phyloP scores from a whole-genome alignment of 139 green algal species.

The Coelastrella sp. region DNA sequence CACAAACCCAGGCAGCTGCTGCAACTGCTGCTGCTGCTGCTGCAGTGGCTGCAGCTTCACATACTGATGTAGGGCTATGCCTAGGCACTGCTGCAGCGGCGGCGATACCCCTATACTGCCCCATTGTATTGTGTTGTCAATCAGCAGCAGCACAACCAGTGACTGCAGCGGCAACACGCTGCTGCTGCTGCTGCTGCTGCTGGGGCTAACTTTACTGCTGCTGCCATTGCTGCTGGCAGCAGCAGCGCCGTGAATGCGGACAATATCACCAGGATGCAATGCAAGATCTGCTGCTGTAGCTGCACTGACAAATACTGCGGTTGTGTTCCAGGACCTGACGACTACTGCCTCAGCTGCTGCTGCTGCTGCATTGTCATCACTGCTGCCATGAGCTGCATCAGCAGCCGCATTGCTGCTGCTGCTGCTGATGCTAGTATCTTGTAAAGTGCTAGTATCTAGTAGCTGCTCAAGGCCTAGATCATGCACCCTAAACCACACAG shows the following conservation, averaged over 20 bases:
- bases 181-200: conserved; percentile 45
- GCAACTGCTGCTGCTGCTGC: conserved; percentile 38
- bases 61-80: conserved; percentile 48
- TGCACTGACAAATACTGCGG: conserved; percentile 24
- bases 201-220: conserved; percentile 3
- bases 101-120: conserved; percentile 65
- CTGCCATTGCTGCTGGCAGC: conserved; percentile 39
- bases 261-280: conserved; percentile 20
- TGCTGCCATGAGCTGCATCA: background rate
- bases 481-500: conserved; percentile 39
- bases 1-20: conserved; percentile 30
- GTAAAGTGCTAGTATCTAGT: background rate
- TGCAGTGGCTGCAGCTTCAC: conserved; percentile 45
- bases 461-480: background rate
- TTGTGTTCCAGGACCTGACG: conserved; percentile 13
- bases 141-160: conserved; percentile 46
- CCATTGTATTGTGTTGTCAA: conserved; percentile 53
- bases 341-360: background rate
- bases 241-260: background rate
- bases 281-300: conserved; percentile 37
- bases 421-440: background rate
- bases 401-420: background rate
- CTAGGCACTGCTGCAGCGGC: conserved; percentile 57
- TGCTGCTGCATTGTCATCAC: background rate
- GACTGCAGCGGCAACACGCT: conserved; percentile 38